phyloP scores from a whole-genome alignment of 257 asterid genomes.

The Scutellaria galericulata region DNA sequence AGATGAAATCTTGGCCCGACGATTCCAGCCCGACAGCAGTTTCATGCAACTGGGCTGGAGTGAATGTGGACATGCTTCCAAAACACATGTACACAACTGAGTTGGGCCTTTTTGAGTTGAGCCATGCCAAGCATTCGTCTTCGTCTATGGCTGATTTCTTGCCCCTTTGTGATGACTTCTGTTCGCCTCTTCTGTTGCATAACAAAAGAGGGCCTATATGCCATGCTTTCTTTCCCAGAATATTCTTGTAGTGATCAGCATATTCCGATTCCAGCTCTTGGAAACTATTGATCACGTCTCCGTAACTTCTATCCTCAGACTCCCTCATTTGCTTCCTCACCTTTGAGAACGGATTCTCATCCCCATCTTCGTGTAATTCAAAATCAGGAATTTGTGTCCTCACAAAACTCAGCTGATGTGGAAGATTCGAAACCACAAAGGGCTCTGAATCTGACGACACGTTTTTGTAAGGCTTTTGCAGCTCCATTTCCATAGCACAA shows the following conservation, averaged over 20 bases:
- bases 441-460: constrained; percentile 41
- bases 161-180: constrained; percentile 34
- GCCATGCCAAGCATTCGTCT: constrained; percentile 47
- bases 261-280: constrained; percentile 58
- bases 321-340: constrained; percentile 31
- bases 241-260: constrained; percentile 38
- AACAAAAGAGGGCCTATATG: constrained; percentile 50
- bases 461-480: constrained; percentile 37
- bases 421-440: constrained; percentile 44
- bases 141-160: constrained; percentile 24
- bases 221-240: constrained; percentile 53
- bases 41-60: constrained; percentile 37
- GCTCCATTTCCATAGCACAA: constrained; percentile 30
- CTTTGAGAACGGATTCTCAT: constrained; percentile 11
- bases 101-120: constrained; percentile 42
- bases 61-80: constrained; percentile 40
- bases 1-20: constrained; percentile 44
- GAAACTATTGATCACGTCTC: constrained; percentile 54
- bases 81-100: constrained; percentile 49
- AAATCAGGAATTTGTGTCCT: constrained; percentile 36
- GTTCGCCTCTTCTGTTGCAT: constrained; percentile 20
- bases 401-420: constrained; percentile 38
- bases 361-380: not conserved
- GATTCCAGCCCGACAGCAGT: constrained; percentile 46
- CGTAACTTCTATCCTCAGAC: constrained; percentile 45